phyloP scores from a whole-genome alignment of 2,329 filamentous ascomycete species.

The Hirsutella rhossiliensis region DNA sequence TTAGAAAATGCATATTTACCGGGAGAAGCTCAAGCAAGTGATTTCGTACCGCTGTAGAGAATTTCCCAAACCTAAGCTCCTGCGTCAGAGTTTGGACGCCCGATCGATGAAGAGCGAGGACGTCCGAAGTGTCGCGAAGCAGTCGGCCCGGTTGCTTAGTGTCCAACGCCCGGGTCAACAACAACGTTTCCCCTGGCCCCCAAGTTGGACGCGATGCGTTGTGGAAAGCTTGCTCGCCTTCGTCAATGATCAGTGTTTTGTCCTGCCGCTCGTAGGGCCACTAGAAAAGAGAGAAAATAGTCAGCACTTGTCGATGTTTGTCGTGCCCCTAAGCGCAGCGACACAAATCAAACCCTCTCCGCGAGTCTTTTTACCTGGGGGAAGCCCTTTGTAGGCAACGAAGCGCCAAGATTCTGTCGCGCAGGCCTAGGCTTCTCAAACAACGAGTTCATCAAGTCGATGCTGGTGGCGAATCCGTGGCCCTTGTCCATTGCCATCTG shows the following conservation, averaged over 20 bases:
- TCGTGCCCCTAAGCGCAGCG: not conserved
- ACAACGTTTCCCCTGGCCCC: conserved; percentile 60
- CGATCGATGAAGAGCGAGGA: conserved; percentile 20
- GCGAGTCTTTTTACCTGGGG: conserved; percentile 50
- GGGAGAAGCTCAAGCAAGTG: not conserved
- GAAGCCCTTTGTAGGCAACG: conserved; percentile 51
- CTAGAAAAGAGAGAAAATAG: conserved; percentile 31
- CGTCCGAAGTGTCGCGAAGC: conserved; percentile 12
- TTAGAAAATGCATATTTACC: conserved; percentile 5
- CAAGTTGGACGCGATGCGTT: conserved; percentile 67
- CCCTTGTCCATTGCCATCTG: conserved; percentile 31
- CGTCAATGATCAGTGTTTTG: conserved; percentile 54
- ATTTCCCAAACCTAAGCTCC: conserved; percentile 53
- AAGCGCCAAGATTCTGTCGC: conserved; percentile 38
- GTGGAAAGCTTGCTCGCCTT: conserved; percentile 56
- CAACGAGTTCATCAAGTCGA: conserved; percentile 92
- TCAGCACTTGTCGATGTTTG: not conserved
- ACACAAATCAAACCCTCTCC: conserved; percentile 14
- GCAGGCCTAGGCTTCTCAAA: conserved; percentile 62
- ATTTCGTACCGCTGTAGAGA: conserved; percentile 39
- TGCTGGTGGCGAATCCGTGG: conserved; percentile 70
- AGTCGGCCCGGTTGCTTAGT: conserved; percentile 26
- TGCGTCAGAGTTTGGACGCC: conserved; percentile 51
- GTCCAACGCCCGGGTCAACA: conserved; percentile 35
- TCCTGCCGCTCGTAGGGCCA: conserved; percentile 76